These are phyloP conservation scores for Trichosporon sp. DNA, from an alignment of 1,284 basidiomycete species.

Conservation along the genomic window DNA sequence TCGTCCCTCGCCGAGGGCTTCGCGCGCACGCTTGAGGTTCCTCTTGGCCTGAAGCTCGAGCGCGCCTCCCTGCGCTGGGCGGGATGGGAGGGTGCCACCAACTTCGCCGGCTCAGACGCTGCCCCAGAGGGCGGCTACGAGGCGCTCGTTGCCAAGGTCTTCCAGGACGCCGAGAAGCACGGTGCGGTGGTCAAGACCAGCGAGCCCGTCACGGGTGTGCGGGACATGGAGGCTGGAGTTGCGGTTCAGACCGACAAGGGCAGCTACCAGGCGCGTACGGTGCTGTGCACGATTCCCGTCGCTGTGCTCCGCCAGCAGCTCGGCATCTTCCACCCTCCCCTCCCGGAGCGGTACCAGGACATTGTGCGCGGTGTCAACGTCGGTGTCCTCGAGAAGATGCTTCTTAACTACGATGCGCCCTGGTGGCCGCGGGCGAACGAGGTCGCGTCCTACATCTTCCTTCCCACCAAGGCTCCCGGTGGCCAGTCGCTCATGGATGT, in stretches of 20 bases:
- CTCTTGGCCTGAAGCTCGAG: slow-evolving; percentile 52
- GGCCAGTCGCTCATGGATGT: slow-evolving; percentile 29
- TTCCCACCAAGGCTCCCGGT: slow-evolving; percentile 33
- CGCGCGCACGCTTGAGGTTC: slow-evolving; percentile 52
- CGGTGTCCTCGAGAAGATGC: slow-evolving; percentile 53
- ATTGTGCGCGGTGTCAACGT: slow-evolving; percentile 46
- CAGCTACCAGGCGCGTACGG: slow-evolving; percentile 39
- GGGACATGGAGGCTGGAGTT: slow-evolving; percentile 22
- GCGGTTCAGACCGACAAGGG: slow-evolving; percentile 34
- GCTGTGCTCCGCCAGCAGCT: slow-evolving; percentile 45
- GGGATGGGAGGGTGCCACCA: slow-evolving; percentile 48
- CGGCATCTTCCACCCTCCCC: slow-evolving; percentile 41
- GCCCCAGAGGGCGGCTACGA: slow-evolving; percentile 54
- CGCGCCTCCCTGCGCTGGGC: slow-evolving; percentile 46
- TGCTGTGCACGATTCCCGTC: slow-evolving; percentile 51
- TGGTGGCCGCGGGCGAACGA: slow-evolving; percentile 52
- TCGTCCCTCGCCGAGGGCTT: slow-evolving; percentile 37
- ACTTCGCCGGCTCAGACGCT: slow-evolving; percentile 53
- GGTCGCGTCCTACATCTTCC: slow-evolving; percentile 49
- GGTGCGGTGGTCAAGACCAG: slow-evolving; percentile 47
- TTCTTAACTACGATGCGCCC: slow-evolving; percentile 49
- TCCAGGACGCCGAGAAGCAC: slow-evolving; percentile 37
- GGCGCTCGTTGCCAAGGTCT: slow-evolving; percentile 46
- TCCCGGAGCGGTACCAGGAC: slow-evolving; percentile 34
- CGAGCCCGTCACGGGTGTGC: slow-evolving; percentile 27